phyloP scores from a whole-genome alignment of 805 yeast species.

The Saturnispora sanitii region DNA sequence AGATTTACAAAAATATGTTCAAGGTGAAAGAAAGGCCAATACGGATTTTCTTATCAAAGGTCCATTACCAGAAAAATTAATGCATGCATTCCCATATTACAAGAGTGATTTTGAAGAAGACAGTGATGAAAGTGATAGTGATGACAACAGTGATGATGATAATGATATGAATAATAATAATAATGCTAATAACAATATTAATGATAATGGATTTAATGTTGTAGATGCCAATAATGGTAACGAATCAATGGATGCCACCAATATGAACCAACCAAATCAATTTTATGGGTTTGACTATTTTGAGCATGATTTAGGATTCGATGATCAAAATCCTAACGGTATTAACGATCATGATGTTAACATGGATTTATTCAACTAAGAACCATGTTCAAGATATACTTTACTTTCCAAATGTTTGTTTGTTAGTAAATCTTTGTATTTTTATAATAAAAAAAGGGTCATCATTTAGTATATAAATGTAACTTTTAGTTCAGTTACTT shows the following conservation, averaged over 20 bases:
- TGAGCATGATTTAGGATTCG: slow-evolving; percentile 16
- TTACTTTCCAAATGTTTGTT: too few species aligned
- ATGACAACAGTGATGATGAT: background rate
- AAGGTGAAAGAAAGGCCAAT: slow-evolving; percentile 14
- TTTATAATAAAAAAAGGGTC: too few species aligned
- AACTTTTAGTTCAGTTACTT: too few species aligned
- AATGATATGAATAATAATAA: background rate
- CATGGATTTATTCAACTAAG: slow-evolving; percentile 15
- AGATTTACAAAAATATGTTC: slow-evolving; percentile 17
- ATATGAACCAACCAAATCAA: slow-evolving; percentile 3
- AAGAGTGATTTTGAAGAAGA: slow-evolving; percentile 20
- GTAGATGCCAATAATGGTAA: background rate
- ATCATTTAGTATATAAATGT: too few species aligned
- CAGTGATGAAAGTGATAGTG: slow-evolving; percentile 7
- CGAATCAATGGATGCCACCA: background rate
- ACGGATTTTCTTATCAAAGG: slow-evolving; percentile 27
- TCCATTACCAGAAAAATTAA: slow-evolving; percentile 27
- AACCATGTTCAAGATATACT: too few species aligned
- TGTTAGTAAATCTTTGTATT: too few species aligned
- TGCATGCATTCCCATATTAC: slow-evolving; percentile 26
- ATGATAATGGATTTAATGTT: background rate
- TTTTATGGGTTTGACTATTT: slow-evolving; percentile 16
- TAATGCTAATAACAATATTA: background rate
- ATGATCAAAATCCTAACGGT: slow-evolving; percentile 9
- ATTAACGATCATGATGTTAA: slow-evolving; percentile 5